Base-by-base conservation (phyloP, 345 rosid species). In the Salix suchowensis region DNA sequence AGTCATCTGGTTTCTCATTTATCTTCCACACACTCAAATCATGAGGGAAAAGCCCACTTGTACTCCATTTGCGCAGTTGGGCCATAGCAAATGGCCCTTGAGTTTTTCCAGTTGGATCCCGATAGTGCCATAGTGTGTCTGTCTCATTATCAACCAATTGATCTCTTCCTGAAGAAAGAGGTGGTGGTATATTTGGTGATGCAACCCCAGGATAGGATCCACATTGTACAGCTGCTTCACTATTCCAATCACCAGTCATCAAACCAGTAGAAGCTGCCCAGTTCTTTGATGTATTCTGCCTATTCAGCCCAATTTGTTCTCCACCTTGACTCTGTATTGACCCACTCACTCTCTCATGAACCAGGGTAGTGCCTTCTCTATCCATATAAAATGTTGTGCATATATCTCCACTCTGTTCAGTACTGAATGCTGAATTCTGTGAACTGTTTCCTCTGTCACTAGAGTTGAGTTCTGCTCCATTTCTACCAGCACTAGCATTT, bases 61-160 rank as follows among this genome's bases (percentile, higher is more conserved):
- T 61, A 71, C 86, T 89, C 99, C 99, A 96, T 82, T 86, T 89
- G 40, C 89, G 89, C 74, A 96, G 84, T 81, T 86, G 91, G 76
- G 70, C 74, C 90, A 94, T 75, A 48, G 91, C 34, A 86, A 96
- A 96, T 40, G 99, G 98, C 60, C 99, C 99, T 77, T 92, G 99
- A 82, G 82, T 77, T 82, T 85, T 92, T 77, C 92, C 93, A 70
- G 69, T 75, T 67, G 97, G 98, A 74, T 96, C 99, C 85, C 85
- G 89, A 82, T 96, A 96, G 83, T 78, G 89, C 99, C 99, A 96
- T 70, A 88, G 70, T 65, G 83, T 91, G 62, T 84, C 83, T 2
- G 77, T 80, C 86, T 91, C 97, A 9, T 68, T 68, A 70, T 87
- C 84, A 72, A 81, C 75, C 58, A 88, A 78, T 64, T 80, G 87